Evolutionary conservation across 2,329 filamentous ascomycete genomes (phyloP).

Genomic region (Colletotrichum sp.): DNA sequence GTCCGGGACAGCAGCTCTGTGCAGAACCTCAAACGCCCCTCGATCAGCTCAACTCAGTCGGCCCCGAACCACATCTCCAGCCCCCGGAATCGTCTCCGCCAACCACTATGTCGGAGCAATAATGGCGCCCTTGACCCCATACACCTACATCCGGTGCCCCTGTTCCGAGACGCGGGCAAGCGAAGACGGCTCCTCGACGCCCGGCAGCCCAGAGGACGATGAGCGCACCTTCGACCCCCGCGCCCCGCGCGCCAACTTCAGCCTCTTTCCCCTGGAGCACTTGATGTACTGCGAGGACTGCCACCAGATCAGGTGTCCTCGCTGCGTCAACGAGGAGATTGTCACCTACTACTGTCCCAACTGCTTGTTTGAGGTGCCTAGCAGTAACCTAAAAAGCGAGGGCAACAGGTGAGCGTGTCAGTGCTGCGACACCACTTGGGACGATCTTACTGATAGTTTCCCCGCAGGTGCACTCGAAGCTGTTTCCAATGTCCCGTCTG

Average conservation of each 20-base stretch:
- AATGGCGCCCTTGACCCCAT: slow-evolving; percentile 61
- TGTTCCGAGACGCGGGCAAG: slow-evolving; percentile 54
- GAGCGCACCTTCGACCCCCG: slow-evolving; percentile 86
- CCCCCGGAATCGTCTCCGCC: not conserved
- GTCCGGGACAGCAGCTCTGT: slow-evolving; percentile 1
- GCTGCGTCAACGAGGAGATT: slow-evolving; percentile 92
- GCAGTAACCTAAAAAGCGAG: slow-evolving; percentile 88
- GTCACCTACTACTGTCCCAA: slow-evolving; percentile 94
- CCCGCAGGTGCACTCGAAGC: slow-evolving; percentile 80
- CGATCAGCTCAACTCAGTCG: not conserved
- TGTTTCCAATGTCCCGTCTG: slow-evolving; percentile 96
- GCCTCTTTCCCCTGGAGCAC: slow-evolving; percentile 90
- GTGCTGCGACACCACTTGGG: not conserved
- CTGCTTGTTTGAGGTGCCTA: slow-evolving; percentile 95
- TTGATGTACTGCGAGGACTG: slow-evolving; percentile 98
- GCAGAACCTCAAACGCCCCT: slow-evolving; percentile 10
- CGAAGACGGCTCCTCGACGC: slow-evolving; percentile 31
- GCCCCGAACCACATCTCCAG: not conserved
- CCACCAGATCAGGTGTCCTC: slow-evolving; percentile 90
- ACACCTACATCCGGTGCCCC: slow-evolving; percentile 71
- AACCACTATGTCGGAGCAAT: slow-evolving; percentile 11
- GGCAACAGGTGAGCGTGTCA: slow-evolving; percentile 75
- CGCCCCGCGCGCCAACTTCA: slow-evolving; percentile 84
- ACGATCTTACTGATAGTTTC: slow-evolving; percentile 3
- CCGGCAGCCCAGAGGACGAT: slow-evolving; percentile 65